Evolutionary conservation across 2,329 filamentous ascomycete genomes (phyloP).

Genomic region (Epichloe amarillans): DNA sequence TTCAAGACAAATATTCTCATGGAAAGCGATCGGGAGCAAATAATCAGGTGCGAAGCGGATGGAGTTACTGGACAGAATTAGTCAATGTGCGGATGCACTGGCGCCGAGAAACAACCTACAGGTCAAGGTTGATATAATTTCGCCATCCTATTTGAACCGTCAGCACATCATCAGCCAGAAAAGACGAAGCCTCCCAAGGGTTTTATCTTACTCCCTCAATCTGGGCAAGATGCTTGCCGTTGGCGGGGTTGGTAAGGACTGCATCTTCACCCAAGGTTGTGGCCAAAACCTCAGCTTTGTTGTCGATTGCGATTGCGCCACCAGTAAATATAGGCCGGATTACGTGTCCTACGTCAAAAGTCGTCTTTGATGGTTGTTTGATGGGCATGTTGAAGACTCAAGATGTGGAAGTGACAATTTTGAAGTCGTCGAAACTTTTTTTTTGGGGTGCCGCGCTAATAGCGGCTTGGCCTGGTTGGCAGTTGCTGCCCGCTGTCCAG

Average conservation of each 20-base stretch:
- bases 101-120: conserved; percentile 25
- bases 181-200: background rate
- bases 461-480: background rate
- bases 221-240: conserved; percentile 66
- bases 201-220: conserved; percentile 61
- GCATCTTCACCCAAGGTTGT: conserved; percentile 88
- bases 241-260: conserved; percentile 71
- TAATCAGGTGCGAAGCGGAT: conserved; percentile 71
- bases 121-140: conserved; percentile 62
- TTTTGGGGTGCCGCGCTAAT: conserved; percentile 1
- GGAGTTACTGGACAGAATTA: conserved; percentile 54
- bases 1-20: conserved; percentile 81
- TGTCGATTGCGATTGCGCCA: conserved; percentile 72
- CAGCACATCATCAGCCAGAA: background rate
- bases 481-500: background rate
- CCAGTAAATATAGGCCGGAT: conserved; percentile 92
- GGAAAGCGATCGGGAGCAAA: conserved; percentile 89
- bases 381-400: conserved; percentile 33
- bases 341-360: conserved; percentile 71
- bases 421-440: conserved; percentile 6
- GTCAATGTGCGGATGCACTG: conserved; percentile 5
- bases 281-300: conserved; percentile 68
- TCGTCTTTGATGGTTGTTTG: conserved; percentile 62
- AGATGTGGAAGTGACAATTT: background rate
- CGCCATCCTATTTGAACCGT: conserved; percentile 48